Base-by-base conservation (phyloP, 139 green algal species). In the Ettlia oleoabundans region DNA sequence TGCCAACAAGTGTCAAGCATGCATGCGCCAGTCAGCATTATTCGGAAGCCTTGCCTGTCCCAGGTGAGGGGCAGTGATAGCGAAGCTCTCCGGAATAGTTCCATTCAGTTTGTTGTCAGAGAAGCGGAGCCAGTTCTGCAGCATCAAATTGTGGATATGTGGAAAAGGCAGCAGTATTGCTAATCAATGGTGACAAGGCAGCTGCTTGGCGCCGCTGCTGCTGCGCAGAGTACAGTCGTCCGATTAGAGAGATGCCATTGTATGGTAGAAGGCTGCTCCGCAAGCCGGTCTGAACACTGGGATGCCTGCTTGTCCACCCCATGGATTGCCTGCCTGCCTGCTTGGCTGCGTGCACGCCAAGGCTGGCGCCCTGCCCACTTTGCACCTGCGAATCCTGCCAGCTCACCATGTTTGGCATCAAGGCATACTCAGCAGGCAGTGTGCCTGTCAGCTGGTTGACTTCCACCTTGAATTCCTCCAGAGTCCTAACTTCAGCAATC, bases 401-500 rank as follows among this genome's bases (percentile, higher is more conserved):
- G 13, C 72, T 51, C 35, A 79, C 72, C 72, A 80, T 3, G 7
- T 26, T n/a, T 2, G 22, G 7, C 80, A 80, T 83, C 65, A 13
- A 40, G n/a, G 40, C 52, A 38, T 77, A 71, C 37, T 76, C 42
- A 4, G 41, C 42, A 2, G 76, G 75, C 26, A 80, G 71, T 1
- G 4, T 80, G 72, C 86, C 83, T 3, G 30, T 38, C 52, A 87
- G 64, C 43, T 1, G 3, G 64, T 90, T 90, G 52, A 82, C 41
- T 41, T 76, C 68, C 26, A 67, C 63, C 62, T 88, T 83, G 63
- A 86, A 88, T 37, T 87, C 38, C 81, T 86, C 43, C 42, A 85
- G 68, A 35, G 61, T 63, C 37, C 58, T 33, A 30, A 79, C 70
- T 4, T 74, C 38, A n/a, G 72, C 42, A 52, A 87, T 84, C 51